Percentiles rank a stretch among this genome's conserved stretches.
These are phyloP conservation scores for Cunninghamia lanceolata DNA, from an alignment of 75 land plant genomes.

Conservation along the genomic window DNA sequence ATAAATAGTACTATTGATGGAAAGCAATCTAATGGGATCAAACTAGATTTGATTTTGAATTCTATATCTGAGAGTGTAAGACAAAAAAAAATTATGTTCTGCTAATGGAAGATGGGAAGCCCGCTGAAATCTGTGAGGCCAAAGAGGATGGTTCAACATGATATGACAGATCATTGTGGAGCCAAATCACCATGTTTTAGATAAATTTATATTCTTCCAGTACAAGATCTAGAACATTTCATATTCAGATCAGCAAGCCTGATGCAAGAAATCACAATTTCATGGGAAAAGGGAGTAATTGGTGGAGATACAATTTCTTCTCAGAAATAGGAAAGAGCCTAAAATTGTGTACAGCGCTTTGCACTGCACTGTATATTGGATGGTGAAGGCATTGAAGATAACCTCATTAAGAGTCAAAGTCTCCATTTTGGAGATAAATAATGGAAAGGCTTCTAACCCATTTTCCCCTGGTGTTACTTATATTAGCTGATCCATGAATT, in stretches of 20 bases:
- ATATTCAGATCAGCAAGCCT: not conserved
- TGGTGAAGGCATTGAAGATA: too few relatives aligned
- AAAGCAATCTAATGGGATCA: conserved; percentile 4
- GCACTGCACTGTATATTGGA: too few relatives aligned
- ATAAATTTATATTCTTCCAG: not conserved
- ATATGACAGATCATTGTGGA: not conserved
- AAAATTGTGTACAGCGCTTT: too few relatives aligned
- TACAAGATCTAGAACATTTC: not conserved
- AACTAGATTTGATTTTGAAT: conserved; percentile 8
- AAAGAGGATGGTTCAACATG: not conserved
- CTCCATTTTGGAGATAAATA: too few relatives aligned
- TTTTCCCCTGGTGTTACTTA: too few relatives aligned
- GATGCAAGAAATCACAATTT: not conserved
- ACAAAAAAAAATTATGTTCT: not conserved
- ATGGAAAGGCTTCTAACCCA: too few relatives aligned
- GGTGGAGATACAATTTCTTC: too few relatives aligned
- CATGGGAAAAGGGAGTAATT: not conserved
- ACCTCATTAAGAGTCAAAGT: too few relatives aligned
- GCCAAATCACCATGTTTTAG: not conserved
- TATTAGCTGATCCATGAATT: too few relatives aligned
- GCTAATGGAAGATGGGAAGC: not conserved
- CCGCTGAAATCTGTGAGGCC: not conserved
- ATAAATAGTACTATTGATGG: not conserved
- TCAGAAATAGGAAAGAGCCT: too few relatives aligned
- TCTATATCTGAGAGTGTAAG: not conserved